phyloP scores from a whole-genome alignment of 169 alveolate genomes.

The Neospora caninum region DNA sequence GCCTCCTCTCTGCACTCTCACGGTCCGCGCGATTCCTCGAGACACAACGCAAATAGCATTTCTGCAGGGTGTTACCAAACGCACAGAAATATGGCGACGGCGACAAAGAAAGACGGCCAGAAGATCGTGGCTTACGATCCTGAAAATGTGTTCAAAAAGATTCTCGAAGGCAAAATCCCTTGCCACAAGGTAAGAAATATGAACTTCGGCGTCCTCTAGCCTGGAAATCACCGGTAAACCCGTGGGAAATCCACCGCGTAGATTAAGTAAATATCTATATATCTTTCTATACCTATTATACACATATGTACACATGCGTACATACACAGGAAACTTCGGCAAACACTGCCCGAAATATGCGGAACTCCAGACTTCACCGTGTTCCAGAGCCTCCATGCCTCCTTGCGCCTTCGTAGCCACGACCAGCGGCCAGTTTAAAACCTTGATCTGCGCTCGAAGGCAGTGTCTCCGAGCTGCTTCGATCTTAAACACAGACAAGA shows the following conservation, averaged over 20 bases:
- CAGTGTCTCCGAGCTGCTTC: no score
- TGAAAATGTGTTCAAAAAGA: constrained; percentile 65
- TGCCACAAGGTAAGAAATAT: constrained; percentile 59
- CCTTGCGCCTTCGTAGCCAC: no score
- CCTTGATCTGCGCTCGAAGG: no score
- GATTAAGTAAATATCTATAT: no score
- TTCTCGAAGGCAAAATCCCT: constrained; percentile 60
- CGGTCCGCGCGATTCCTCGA: not conserved
- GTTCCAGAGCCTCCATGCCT: no score
- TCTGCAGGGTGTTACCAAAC: not conserved
- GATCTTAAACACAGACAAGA: no score
- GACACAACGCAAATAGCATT: not conserved
- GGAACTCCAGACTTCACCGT: no score
- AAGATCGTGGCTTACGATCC: constrained; percentile 50
- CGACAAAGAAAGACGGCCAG: not conserved
- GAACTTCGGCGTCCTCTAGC: no score
- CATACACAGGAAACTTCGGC: not conserved
- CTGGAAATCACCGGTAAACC: not conserved
- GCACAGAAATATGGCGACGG: constrained; percentile 15
- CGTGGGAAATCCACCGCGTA: not conserved
- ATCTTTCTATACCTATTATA: not conserved
- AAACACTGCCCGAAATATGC: no score
- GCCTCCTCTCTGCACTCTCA: not conserved
- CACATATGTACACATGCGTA: not conserved
- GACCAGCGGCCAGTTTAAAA: no score